These are phyloP conservation scores for Zizania palustris DNA, from an alignment of 202 grass and related monocot genomes.

Conservation along the genomic window DNA sequence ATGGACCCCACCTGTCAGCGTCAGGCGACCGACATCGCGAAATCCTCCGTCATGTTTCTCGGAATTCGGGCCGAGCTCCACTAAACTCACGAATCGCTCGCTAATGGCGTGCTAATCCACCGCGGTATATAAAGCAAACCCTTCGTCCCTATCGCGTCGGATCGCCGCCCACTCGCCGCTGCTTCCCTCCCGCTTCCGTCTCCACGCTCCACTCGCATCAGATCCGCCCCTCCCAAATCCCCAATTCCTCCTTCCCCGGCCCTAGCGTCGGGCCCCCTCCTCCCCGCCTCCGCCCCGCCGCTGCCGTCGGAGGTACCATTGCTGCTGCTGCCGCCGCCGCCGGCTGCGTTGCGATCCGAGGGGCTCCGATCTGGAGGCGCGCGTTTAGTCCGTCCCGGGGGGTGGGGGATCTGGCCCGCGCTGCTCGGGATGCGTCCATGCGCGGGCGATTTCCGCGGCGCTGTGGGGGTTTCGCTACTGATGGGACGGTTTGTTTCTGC, in stretches of 20 bases:
- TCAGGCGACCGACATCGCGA: slow-evolving; percentile 42
- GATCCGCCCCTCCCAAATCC: not conserved
- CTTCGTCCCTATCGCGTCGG: slow-evolving; percentile 51
- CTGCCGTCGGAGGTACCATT: slow-evolving; percentile 36
- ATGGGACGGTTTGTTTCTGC: too few relatives aligned
- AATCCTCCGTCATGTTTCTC: not conserved
- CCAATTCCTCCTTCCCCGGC: slow-evolving; percentile 19
- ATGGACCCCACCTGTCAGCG: not conserved
- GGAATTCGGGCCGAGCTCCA: slow-evolving; percentile 22
- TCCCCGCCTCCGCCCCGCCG: not conserved
- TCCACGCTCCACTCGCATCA: not conserved
- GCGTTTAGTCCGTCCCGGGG: too few relatives aligned
- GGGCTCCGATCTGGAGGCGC: not conserved
- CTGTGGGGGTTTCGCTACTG: not conserved
- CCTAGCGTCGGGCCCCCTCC: slow-evolving; percentile 15
- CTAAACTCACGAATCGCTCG: slow-evolving; percentile 37
- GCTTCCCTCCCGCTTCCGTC: not conserved
- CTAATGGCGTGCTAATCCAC: slow-evolving; percentile 35
- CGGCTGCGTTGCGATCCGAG: not conserved
- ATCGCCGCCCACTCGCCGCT: slow-evolving; percentile 54
- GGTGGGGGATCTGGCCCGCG: not conserved
- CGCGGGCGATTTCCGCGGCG: not conserved
- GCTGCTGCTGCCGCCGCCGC: not conserved
- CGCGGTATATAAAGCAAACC: not conserved
- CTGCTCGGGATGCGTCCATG: not conserved